Evolutionary conservation across 2,329 filamentous ascomycete genomes (phyloP), one percentile per base, ranked within the genome.

Genomic region (Ophiosphaerella narmari): DNA sequence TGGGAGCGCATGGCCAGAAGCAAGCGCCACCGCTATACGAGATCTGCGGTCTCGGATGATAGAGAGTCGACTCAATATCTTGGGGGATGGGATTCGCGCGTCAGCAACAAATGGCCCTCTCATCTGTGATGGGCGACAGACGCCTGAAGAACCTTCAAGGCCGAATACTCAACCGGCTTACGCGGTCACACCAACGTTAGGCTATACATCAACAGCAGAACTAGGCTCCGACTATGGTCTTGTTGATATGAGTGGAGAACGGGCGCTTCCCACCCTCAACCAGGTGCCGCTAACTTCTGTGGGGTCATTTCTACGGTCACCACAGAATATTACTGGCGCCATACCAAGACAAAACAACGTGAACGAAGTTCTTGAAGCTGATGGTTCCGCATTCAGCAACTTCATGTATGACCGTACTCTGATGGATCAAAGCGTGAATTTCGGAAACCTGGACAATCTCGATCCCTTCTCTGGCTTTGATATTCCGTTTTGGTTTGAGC

Each of bases 401-500:
- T 46, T 54, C 23, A 44, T 61, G 18, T 43, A 54, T 24, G 43
- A 21, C 1, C 46, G 43, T 11, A 40, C 32, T 3, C 18, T 33
- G 9, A 23, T 39, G 11, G 35, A 45, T 7, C 26, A 40, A 18
- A 34, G 23, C 23, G 38, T 47, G 4, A 4, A 26, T 12, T 26
- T 50, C 1, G 48, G 48, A 9, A 49, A 44, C 9, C 36, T 32
- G 2, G 53, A 63, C 26, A 46, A 55, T 13, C 42, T 57, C 9
- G 68, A 72, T 37, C 56, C 63, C 2, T 72, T 71, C 23, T 57
- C 67, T 21, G 67, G 67, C 4, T 72, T 71, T 34, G 70, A 72
- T 39, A 72, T 72, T 26, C 68, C 70, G 0, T 71, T 72, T 39
- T 71, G 68, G 68, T 59, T 71, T 32, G 68, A 68, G 5, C 65